Evolutionary conservation across 345 rosid species (phyloP).

Genomic region (Dipteronia sinensis): DNA sequence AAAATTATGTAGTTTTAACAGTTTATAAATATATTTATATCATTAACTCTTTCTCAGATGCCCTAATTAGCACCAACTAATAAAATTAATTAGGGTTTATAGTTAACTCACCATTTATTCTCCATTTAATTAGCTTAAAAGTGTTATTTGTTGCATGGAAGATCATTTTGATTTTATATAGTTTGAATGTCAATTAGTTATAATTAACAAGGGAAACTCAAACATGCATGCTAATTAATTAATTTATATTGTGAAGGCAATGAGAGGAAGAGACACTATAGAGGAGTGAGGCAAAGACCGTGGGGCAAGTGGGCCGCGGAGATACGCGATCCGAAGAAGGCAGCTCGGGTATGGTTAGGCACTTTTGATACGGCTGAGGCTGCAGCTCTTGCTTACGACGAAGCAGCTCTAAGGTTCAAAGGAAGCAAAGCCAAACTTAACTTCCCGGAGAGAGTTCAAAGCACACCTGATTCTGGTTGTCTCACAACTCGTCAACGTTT

Average conservation of each 20-base stretch:
- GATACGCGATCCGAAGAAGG: constrained; percentile 56
- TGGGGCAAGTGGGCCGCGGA: constrained; percentile 67
- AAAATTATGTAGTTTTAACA: too few species aligned
- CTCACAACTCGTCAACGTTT: constrained; percentile 19
- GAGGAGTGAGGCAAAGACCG: constrained; percentile 61
- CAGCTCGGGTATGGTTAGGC: constrained; percentile 66
- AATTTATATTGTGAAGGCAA: constrained; percentile 24
- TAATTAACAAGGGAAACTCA: neutral
- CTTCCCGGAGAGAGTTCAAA: constrained; percentile 76
- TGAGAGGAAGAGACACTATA: constrained; percentile 41
- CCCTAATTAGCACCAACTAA: neutral
- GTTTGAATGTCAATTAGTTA: too few species aligned
- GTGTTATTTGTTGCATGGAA: neutral
- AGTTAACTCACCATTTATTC: neutral
- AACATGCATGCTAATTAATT: too few species aligned
- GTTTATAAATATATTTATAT: too few species aligned
- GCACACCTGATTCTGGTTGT: constrained; percentile 15
- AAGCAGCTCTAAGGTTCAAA: constrained; percentile 82
- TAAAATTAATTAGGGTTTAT: neutral
- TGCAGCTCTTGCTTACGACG: constrained; percentile 77
- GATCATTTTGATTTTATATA: constrained; percentile 1
- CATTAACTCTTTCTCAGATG: neutral
- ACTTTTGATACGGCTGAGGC: constrained; percentile 82
- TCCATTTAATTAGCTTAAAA: neutral
- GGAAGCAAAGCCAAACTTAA: constrained; percentile 89